A percentile compares a stretch with the other conserved stretches of the same genome.
Conservation (phyloP, 164 flowering plant genomes). For the Tetracentron sinense region DNA sequence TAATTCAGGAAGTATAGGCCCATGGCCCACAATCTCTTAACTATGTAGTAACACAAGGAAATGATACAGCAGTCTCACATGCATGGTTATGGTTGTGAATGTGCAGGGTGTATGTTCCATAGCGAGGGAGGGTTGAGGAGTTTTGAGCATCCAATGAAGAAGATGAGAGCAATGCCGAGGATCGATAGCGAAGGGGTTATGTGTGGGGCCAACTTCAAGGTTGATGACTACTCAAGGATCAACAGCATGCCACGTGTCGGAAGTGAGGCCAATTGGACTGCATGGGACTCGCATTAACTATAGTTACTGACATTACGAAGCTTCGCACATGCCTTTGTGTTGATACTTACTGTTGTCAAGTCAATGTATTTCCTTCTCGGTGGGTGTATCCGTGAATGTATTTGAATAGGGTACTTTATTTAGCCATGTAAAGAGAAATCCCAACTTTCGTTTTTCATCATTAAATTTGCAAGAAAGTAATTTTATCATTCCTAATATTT, state of each 20-base stretch:
- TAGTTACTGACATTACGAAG: too few relatives aligned
- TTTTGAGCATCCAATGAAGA: slow-evolving; percentile 94
- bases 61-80: too few relatives aligned
- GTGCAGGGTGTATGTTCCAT: slow-evolving; percentile 86
- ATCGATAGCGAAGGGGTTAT: slow-evolving; percentile 83
- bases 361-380: not conserved
- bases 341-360: too few relatives aligned
- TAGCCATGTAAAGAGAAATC: too few relatives aligned
- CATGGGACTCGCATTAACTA: slow-evolving; percentile 29
- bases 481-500: too few relatives aligned
- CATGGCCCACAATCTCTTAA: too few relatives aligned
- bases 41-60: too few relatives aligned
- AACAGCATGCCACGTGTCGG: slow-evolving; percentile 84
- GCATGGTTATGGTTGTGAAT: not conserved
- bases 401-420: too few relatives aligned
- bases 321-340: not conserved
- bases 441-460: too few relatives aligned
- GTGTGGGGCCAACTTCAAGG: slow-evolving; percentile 91
- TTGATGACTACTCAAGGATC: slow-evolving; percentile 59
- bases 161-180: slow-evolving; percentile 88
- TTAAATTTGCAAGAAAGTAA: too few relatives aligned
- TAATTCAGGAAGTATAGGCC: too few relatives aligned
- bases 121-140: slow-evolving; percentile 87
- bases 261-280: slow-evolving; percentile 68
- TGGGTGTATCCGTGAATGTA: too few relatives aligned